phyloP scores from a whole-genome alignment of 306 rosid species.

The Lithocarpus polystachyus region DNA sequence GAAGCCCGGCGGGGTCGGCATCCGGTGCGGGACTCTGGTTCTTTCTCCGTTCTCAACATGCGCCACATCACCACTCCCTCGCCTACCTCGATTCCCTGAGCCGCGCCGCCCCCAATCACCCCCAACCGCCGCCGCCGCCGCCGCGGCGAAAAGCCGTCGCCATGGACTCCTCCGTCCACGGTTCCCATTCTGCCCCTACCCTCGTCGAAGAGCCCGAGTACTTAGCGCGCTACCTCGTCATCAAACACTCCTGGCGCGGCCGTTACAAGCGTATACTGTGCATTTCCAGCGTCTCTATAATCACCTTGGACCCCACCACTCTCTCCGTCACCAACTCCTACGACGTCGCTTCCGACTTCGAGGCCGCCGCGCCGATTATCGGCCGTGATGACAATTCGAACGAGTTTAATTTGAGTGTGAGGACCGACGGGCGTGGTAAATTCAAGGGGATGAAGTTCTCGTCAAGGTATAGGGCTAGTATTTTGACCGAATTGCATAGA shows the following conservation, averaged over 20 bases:
- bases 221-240: slow-evolving; percentile 74
- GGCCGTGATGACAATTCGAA: slow-evolving; percentile 81
- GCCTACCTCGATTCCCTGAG: slow-evolving; percentile 80
- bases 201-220: slow-evolving; percentile 84
- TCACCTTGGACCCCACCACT: slow-evolving; percentile 83
- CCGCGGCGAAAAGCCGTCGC: slow-evolving; percentile 13
- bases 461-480: slow-evolving; percentile 77
- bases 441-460: slow-evolving; percentile 81
- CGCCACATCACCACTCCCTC: slow-evolving; percentile 75
- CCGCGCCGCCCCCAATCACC: slow-evolving; percentile 54
- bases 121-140: slow-evolving; percentile 33
- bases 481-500: slow-evolving; percentile 86
- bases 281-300: slow-evolving; percentile 53
- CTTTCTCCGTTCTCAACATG: slow-evolving; percentile 69
- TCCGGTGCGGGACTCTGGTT: slow-evolving; percentile 78
- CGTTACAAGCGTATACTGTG: slow-evolving; percentile 94
- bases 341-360: slow-evolving; percentile 66
- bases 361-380: slow-evolving; percentile 62
- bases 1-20: slow-evolving; percentile 63
- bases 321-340: slow-evolving; percentile 83
- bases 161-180: slow-evolving; percentile 39
- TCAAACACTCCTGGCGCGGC: slow-evolving; percentile 99
- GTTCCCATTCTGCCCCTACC: slow-evolving; percentile 27
- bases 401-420: slow-evolving; percentile 72
- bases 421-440: slow-evolving; percentile 96